These are phyloP conservation scores for Tuctoria greenei DNA, from an alignment of 176 grass and related monocot genomes.

Conservation along the genomic window DNA sequence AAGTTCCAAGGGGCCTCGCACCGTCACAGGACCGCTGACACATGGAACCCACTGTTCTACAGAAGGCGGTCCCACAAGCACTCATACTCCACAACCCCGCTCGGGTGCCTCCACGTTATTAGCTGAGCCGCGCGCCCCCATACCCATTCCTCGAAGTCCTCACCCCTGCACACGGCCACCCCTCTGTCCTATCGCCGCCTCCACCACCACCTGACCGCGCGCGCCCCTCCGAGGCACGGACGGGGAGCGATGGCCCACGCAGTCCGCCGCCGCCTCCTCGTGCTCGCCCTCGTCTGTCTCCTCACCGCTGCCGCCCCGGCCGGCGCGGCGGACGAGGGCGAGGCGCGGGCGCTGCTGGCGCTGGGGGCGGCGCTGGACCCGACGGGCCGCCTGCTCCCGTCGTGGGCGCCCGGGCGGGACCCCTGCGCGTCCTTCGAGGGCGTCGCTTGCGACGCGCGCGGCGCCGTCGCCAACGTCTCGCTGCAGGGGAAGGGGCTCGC, in stretches of 20 bases:
- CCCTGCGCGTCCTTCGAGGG: slow-evolving; percentile 71
- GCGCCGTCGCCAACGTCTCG: slow-evolving; percentile 86
- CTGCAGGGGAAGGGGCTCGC: slow-evolving; percentile 82
- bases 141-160: slow-evolving; percentile 36
- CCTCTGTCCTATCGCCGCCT: background rate
- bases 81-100: background rate
- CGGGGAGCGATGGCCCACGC: slow-evolving; percentile 18
- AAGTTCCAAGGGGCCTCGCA: background rate
- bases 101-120: slow-evolving; percentile 32
- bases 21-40: background rate
- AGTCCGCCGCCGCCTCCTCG: background rate
- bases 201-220: background rate
- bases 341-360: slow-evolving; percentile 72
- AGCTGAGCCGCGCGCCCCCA: background rate
- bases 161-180: slow-evolving; percentile 29
- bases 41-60: background rate
- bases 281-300: slow-evolving; percentile 11
- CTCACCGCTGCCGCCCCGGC: background rate
- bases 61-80: background rate
- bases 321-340: slow-evolving; percentile 31
- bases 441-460: slow-evolving; percentile 70
- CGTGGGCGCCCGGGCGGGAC: slow-evolving; percentile 64
- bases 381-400: slow-evolving; percentile 47
- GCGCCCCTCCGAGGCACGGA: background rate
- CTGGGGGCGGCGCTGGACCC: slow-evolving; percentile 66